These are phyloP conservation scores for Teratosphaeria epicoccoides DNA, from an alignment of 2,329 filamentous ascomycete species.

Conservation along the genomic window DNA sequence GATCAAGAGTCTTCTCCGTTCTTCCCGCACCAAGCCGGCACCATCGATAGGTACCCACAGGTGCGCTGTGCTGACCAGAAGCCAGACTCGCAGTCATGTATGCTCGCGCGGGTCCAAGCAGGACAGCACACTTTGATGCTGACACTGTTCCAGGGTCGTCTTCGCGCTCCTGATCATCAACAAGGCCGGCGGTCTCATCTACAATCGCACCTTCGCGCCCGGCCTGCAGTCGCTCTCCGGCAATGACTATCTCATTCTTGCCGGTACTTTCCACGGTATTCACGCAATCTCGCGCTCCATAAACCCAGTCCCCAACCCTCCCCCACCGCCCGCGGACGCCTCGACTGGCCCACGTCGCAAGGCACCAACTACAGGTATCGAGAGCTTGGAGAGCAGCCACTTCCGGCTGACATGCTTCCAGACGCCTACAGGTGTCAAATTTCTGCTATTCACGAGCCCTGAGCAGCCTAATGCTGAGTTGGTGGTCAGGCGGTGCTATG, in stretches of 20 bases:
- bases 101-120: background rate
- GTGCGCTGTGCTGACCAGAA: background rate
- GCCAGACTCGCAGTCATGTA: background rate
- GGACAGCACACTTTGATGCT: background rate
- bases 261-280: conserved; percentile 87
- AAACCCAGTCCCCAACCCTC: conserved; percentile 25
- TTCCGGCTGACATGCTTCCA: conserved; percentile 95
- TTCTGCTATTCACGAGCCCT: conserved; percentile 86
- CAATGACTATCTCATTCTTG: conserved; percentile 94
- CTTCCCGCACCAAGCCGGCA: too few relatives aligned
- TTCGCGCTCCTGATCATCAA: conserved; percentile 96
- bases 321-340: conserved; percentile 16
- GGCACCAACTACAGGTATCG: conserved; percentile 58
- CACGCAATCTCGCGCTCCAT: conserved; percentile 53
- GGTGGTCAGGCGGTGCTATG: conserved; percentile 77
- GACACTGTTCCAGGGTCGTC: conserved; percentile 58
- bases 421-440: conserved; percentile 89
- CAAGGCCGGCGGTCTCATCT: conserved; percentile 89
- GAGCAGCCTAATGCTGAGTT: conserved; percentile 78
- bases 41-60: too few relatives aligned
- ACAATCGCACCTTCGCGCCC: conserved; percentile 86
- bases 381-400: conserved; percentile 86
- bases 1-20: background rate
- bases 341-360: conserved; percentile 36
- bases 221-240: conserved; percentile 78